Conservation (phyloP, 331 rosid genomes). For the Quercus tomentella region DNA sequence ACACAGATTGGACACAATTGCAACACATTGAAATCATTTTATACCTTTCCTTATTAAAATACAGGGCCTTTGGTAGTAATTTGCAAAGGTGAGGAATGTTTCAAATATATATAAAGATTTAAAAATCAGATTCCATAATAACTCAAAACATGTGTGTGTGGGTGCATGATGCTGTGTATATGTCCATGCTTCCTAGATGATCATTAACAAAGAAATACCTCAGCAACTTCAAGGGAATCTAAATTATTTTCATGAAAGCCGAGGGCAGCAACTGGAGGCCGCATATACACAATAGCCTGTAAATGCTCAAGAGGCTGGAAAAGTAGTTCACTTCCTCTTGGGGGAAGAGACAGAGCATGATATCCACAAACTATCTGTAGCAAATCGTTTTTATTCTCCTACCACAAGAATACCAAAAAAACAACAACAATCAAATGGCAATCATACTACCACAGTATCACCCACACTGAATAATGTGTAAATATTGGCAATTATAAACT, state of each 20-base stretch:
- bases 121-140: neutral
- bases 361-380: constrained; percentile 83
- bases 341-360: constrained; percentile 64
- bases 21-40: neutral
- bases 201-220: constrained; percentile 45
- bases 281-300: constrained; percentile 65
- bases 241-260: constrained; percentile 47
- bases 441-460: constrained; percentile 26
- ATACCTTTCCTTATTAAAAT: neutral
- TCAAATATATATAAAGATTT: neutral
- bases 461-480: constrained; percentile 12
- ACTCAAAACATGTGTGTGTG: neutral
- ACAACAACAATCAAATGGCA: constrained; percentile 22
- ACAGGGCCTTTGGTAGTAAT: neutral
- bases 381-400: constrained; percentile 81
- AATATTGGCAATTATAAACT: constrained; percentile 35
- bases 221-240: constrained; percentile 37
- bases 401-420: constrained; percentile 25
- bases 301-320: constrained; percentile 93
- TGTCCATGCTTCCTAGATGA: neutral
- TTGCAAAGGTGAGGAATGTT: neutral
- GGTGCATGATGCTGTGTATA: neutral
- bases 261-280: constrained; percentile 60
- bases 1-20: neutral
- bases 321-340: constrained; percentile 54